These are phyloP conservation scores for Trichoderma arundinaceum DNA, from an alignment of 2,329 filamentous ascomycete genomes.

Conservation along the genomic window DNA sequence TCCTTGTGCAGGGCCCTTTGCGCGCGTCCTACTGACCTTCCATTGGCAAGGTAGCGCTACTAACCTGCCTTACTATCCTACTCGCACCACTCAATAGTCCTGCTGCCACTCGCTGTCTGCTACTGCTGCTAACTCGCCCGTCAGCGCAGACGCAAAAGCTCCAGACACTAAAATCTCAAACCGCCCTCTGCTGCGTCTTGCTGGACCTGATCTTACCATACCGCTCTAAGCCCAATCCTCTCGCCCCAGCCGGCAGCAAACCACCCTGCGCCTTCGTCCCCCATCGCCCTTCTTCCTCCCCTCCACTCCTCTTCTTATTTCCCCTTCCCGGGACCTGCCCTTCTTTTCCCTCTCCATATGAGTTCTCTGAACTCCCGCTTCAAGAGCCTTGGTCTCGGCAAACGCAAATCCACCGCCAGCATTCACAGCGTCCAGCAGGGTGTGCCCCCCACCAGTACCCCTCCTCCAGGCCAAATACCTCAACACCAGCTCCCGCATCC, in stretches of 20 bases:
- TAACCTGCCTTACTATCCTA: too few relatives aligned
- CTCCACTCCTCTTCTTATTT: conserved; percentile 37
- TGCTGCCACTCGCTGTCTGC: too few relatives aligned
- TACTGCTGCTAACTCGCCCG: too few relatives aligned
- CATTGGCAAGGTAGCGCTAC: too few relatives aligned
- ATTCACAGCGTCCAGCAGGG: conserved; percentile 58
- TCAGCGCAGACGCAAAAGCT: too few relatives aligned
- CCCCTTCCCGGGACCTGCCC: conserved; percentile 32
- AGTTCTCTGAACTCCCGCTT: conserved; percentile 81
- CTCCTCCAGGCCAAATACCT: conserved; percentile 57
- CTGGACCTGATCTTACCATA: conserved; percentile 18
- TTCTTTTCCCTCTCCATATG: conserved; percentile 56
- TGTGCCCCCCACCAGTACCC: conserved; percentile 43
- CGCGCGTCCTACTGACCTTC: too few relatives aligned
- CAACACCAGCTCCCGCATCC: conserved; percentile 51
- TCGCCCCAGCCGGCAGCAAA: conserved; percentile 21
- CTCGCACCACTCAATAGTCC: too few relatives aligned
- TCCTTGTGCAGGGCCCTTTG: too few relatives aligned
- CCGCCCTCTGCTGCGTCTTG: background rate
- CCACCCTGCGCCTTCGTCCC: conserved; percentile 28
- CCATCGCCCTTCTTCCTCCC: conserved; percentile 30
- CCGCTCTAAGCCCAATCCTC: conserved; percentile 30
- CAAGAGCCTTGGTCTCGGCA: conserved; percentile 81
- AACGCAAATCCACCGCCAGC: conserved; percentile 73
- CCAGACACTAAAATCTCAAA: conserved; percentile 3